Conservation (phyloP, 1,284 basidiomycete genomes). For the Trichosporon asahii region DNA sequence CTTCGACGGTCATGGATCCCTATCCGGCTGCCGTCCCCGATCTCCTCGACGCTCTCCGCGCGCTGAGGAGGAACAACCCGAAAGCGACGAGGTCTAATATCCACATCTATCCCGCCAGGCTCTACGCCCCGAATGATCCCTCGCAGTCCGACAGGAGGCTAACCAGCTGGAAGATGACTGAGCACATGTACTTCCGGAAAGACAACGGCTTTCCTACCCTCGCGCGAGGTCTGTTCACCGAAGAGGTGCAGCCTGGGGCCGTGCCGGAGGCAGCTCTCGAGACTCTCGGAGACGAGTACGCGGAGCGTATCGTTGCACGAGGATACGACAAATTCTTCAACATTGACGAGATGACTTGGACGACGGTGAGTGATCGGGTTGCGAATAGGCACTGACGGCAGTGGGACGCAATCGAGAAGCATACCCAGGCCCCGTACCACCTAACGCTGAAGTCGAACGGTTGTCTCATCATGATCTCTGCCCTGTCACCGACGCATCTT, state of each 20-base stretch:
- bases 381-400: too few relatives aligned
- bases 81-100: conserved; percentile 42
- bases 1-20: conserved; percentile 4
- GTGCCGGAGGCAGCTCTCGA: conserved; percentile 34
- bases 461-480: conserved; percentile 94
- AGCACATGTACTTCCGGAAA: conserved; percentile 83
- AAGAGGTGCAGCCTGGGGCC: conserved; percentile 42
- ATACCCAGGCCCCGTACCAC: conserved; percentile 77
- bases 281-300: conserved; percentile 27
- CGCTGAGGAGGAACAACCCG: conserved; percentile 34
- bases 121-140: conserved; percentile 32
- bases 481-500: conserved; percentile 70
- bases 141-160: conserved; percentile 50
- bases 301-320: conserved; percentile 70
- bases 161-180: conserved; percentile 92
- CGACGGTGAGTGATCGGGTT: conserved; percentile 69
- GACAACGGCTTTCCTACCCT: conserved; percentile 88
- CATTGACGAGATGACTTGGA: conserved; percentile 92
- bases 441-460: conserved; percentile 95
- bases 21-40: conserved; percentile 33
- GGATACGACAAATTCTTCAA: conserved; percentile 99
- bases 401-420: conserved; percentile 72
- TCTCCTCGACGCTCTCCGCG: conserved; percentile 37
- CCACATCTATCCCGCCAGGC: conserved; percentile 39
- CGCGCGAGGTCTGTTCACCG: conserved; percentile 79